Evolutionary conservation across 2,329 filamentous ascomycete genomes (phyloP).

Genomic region (Trichophyton rubrum): DNA sequence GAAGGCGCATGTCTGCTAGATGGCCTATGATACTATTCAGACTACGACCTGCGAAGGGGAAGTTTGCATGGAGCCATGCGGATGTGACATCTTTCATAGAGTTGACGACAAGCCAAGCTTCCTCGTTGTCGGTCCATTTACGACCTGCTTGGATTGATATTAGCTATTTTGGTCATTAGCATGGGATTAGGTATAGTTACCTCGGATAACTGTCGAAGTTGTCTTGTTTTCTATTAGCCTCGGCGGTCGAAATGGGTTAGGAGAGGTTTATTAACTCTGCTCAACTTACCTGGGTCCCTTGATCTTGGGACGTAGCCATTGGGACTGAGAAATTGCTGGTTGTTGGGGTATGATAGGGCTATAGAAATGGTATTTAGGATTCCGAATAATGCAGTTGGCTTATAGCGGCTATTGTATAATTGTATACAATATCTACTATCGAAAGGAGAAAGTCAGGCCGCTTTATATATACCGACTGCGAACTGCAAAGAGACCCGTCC

Average conservation of each 20-base stretch:
- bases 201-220: not conserved
- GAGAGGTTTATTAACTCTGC: no score
- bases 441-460: no score
- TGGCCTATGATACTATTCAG: conserved; percentile 9
- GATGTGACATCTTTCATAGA: conserved; percentile 9
- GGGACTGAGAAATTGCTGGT: no score
- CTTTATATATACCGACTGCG: no score
- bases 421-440: no score
- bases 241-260: not conserved
- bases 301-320: no score
- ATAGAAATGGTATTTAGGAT: no score
- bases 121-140: conserved; percentile 12
- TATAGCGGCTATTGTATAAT: no score
- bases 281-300: no score
- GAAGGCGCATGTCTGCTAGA: conserved; percentile 10
- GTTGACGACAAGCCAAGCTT: conserved; percentile 12
- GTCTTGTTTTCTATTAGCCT: not conserved
- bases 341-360: no score
- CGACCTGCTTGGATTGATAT: not conserved
- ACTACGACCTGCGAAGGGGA: conserved; percentile 9
- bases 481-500: no score
- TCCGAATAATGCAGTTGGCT: no score
- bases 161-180: not conserved
- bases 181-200: not conserved
- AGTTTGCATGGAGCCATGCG: conserved; percentile 10